Evolutionary conservation across 140 eudicot species (phyloP).

Genomic region (Cichorium intybus): DNA sequence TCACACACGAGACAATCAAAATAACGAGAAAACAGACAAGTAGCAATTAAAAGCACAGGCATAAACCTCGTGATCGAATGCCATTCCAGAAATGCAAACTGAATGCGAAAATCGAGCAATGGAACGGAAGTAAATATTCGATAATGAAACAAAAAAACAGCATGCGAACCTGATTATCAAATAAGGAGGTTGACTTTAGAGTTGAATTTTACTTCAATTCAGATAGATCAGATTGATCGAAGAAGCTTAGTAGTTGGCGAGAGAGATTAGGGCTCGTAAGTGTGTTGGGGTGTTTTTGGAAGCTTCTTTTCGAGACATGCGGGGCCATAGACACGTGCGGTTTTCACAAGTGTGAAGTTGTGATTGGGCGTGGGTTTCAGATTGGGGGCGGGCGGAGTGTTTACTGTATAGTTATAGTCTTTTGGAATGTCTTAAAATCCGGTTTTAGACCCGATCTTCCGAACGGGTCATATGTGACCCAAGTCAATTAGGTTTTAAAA

Average conservation of each 20-base stretch:
- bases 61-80: constrained; percentile 2
- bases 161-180: constrained; percentile 39
- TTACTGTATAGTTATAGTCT: no score
- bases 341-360: constrained; percentile 28
- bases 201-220: constrained; percentile 17
- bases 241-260: constrained; percentile 18
- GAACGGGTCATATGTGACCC: no score
- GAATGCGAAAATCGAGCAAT: constrained; percentile 12
- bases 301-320: constrained; percentile 28
- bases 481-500: no score
- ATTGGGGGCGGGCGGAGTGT: not conserved
- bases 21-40: not conserved
- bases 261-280: constrained; percentile 43
- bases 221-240: constrained; percentile 28
- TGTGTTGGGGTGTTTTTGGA: constrained; percentile 39
- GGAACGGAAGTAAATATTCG: constrained; percentile 12
- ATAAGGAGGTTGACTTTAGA: constrained; percentile 4
- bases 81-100: constrained; percentile 17
- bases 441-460: no score
- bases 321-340: constrained; percentile 45
- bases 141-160: constrained; percentile 5
- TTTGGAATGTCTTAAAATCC: no score
- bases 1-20: not conserved
- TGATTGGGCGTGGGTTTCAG: constrained; percentile 8
- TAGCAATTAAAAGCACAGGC: not conserved